Base-by-base conservation (phyloP, 495 filamentous ascomycete genomes). In the Rusavskia elegans region DNA sequence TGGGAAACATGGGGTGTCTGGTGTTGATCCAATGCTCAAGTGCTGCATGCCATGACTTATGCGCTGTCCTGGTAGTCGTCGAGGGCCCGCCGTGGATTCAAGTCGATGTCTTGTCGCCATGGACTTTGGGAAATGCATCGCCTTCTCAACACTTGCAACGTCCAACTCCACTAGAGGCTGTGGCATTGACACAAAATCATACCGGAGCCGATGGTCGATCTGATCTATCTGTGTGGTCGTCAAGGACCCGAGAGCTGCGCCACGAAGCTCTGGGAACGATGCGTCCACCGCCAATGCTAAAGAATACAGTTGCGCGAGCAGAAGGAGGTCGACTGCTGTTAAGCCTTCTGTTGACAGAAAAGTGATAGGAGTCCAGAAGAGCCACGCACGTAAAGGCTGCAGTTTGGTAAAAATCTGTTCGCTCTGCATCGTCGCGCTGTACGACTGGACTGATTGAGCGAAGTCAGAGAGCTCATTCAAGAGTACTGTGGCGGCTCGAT, bases 271-370 rank as follows among this genome's bases (percentile, higher is more conserved):
- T 9, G 89, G 88, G 63, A 90, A 94, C 44, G 95, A 77, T 30
- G 85, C 84, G 66, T 96, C 93, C 64, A 98, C 76, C 36, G 84
- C 77, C 51, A 95, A 68, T 11, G 86, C 89, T 30, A 86, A 77
- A 4, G 86, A 88, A 64, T 95, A 96, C 66, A 95, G 90, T 61
- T 97, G 84, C 9, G 89, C 84, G 37, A 98, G 78, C 32, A 94
- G 76, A 36, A 70, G 60, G 23, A 77, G 64, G 0, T 69, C 71
- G 16, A 54, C 63, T 17, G 64, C 57, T 49, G 72, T 69, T 9
- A 65, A 60, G 9, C 71, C 70, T 3, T 67, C 65, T 13, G 66
- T 66, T 36, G 68, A 68, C 20, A 96, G 71, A 64, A 96, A 71
- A 19, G 83, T 79, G 32, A 78, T 80, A 3, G 93, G 93, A 44